These are phyloP conservation scores for Diaporthe humulicola DNA, from an alignment of 2,329 filamentous ascomycete species.

Conservation along the genomic window DNA sequence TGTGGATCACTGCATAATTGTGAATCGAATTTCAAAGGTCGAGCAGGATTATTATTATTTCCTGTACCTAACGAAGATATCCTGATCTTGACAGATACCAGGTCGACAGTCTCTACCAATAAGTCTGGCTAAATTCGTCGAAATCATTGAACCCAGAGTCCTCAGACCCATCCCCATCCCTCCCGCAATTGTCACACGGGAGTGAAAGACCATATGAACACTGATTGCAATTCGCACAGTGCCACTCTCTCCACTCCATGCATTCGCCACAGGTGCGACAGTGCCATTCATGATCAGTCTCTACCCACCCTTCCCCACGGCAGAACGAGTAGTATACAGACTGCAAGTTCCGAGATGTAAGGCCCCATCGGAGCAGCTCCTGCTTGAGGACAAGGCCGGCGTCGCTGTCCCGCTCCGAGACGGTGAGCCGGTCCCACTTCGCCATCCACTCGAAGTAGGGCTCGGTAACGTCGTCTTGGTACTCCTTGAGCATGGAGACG, in stretches of 20 bases:
- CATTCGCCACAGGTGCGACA: conserved; percentile 25
- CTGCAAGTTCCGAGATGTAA: background rate
- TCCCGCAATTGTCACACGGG: conserved; percentile 21
- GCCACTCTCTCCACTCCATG: conserved; percentile 28
- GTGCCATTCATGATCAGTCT: conserved; percentile 23
- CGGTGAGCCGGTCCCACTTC: conserved; percentile 31
- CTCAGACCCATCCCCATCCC: background rate
- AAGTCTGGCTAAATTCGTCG: background rate
- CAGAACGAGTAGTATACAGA: conserved; percentile 33
- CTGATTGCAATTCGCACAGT: conserved; percentile 26
- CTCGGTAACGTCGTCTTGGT: background rate
- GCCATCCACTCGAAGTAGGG: conserved; percentile 32
- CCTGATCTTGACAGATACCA: background rate
- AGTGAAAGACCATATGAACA: conserved; percentile 7
- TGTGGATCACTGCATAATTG: background rate
- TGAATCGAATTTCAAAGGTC: background rate
- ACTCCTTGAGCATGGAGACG: background rate
- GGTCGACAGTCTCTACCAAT: background rate
- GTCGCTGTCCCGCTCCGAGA: conserved; percentile 1
- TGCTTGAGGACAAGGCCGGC: conserved; percentile 22
- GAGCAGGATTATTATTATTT: background rate
- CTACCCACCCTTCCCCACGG: conserved; percentile 1
- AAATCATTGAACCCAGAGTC: background rate
- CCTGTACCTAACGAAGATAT: background rate
- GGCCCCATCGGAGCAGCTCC: conserved; percentile 35